These are phyloP conservation scores for Adansonia grandidieri DNA, from an alignment of 441 rosid genomes.

Conservation along the genomic window DNA sequence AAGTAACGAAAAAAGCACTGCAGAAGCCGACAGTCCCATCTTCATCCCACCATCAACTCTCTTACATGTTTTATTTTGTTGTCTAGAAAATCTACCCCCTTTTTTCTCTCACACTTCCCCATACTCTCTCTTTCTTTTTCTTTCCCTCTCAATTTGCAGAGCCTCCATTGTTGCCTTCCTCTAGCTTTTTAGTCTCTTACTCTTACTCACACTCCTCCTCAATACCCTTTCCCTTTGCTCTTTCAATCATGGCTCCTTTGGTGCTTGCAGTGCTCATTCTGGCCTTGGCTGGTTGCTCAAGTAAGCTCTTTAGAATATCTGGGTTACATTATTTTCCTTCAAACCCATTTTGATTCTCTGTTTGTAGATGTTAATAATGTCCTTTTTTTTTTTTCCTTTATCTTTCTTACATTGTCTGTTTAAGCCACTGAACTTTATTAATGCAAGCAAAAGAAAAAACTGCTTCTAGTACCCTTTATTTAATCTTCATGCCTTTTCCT, in stretches of 20 bases:
- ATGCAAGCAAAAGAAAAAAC: not conserved
- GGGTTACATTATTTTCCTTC: not conserved
- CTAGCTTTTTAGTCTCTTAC: not conserved
- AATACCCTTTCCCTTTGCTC: not conserved
- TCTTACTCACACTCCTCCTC: not conserved
- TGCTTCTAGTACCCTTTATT: not conserved
- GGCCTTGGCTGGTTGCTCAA: slow-evolving; percentile 66
- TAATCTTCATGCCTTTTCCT: not conserved
- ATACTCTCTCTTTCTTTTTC: not conserved
- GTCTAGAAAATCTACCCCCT: not conserved
- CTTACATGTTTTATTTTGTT: not conserved
- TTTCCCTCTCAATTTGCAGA: slow-evolving; percentile 26
- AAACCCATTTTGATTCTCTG: not conserved
- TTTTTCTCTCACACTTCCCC: not conserved
- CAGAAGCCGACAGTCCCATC: no score
- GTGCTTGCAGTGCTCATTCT: slow-evolving; percentile 55
- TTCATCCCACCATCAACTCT: no score
- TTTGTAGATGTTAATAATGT: not conserved
- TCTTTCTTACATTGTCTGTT: not conserved
- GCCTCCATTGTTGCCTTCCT: slow-evolving; percentile 14
- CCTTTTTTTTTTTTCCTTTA: not conserved
- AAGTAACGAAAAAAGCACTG: no score
- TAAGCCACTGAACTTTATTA: not conserved
- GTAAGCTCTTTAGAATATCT: slow-evolving; percentile 44
- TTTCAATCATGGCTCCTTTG: slow-evolving; percentile 52